Conservation (phyloP, 1,284 basidiomycete species). For the Ganoderma lucidum region DNA sequence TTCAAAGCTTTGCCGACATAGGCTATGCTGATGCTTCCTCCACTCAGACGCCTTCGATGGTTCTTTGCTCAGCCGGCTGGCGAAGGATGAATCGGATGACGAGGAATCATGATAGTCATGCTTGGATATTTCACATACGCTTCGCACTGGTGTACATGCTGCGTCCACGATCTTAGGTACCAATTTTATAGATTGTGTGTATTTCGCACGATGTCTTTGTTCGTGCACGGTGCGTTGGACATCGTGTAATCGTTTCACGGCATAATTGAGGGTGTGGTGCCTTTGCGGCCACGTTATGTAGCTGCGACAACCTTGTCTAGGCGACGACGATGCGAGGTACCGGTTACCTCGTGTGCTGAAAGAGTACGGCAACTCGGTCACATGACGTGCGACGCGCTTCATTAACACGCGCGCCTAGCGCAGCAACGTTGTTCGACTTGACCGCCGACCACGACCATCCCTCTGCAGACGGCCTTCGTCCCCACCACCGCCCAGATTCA, state of each 20-base stretch:
- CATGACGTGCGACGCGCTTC: too few species aligned
- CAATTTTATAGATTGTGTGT: background rate
- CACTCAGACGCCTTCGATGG: conserved; percentile 35
- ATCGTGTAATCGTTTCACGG: background rate
- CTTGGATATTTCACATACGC: conserved; percentile 1
- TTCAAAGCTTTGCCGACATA: background rate
- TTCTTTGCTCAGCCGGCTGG: conserved; percentile 34
- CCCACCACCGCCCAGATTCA: too few species aligned
- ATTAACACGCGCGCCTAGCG: too few species aligned
- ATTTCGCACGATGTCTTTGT: background rate
- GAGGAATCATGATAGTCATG: conserved; percentile 25
- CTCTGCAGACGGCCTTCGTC: too few species aligned
- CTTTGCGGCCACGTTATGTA: background rate
- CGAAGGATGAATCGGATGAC: conserved; percentile 35
- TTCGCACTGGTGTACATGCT: conserved; percentile 8
- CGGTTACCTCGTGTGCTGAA: background rate
- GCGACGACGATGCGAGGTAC: background rate
- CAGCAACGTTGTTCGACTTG: too few species aligned
- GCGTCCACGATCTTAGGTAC: background rate
- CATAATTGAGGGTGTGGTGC: background rate
- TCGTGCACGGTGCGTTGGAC: background rate
- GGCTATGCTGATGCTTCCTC: background rate
- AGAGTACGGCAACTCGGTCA: too few species aligned
- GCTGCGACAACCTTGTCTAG: background rate
- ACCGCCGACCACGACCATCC: too few species aligned